A percentile compares a stretch with the other conserved stretches of the same genome.
Evolutionary conservation across 2,329 filamentous ascomycete species (phyloP).

Genomic region (Phialocephala sp.): DNA sequence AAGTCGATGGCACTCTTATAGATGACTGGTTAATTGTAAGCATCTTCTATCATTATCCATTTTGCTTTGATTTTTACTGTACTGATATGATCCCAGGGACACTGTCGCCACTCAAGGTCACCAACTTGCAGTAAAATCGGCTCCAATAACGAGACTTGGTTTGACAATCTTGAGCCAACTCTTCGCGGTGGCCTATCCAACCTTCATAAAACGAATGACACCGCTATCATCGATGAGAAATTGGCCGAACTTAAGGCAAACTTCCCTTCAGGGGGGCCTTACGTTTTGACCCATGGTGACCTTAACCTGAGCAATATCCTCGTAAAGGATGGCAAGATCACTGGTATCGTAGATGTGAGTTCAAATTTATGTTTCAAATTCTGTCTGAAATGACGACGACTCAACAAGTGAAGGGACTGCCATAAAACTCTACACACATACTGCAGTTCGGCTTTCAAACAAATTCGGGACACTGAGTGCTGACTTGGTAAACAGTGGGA

Average conservation of each 20-base stretch:
- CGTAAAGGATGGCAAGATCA: constrained; percentile 43
- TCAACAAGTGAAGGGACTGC: too few relatives aligned
- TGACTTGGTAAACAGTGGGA: constrained; percentile 40
- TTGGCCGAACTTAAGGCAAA: background rate
- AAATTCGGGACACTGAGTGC: too few relatives aligned
- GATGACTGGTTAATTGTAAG: constrained; percentile 4
- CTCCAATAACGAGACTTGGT: background rate
- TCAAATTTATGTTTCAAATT: too few relatives aligned
- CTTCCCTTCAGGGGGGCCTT: constrained; percentile 31
- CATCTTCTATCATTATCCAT: too few relatives aligned
- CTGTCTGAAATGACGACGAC: too few relatives aligned
- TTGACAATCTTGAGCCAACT: background rate
- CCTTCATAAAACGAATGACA: constrained; percentile 7
- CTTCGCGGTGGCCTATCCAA: constrained; percentile 9
- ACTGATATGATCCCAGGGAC: background rate
- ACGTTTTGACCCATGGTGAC: constrained; percentile 48
- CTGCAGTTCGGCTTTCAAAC: too few relatives aligned
- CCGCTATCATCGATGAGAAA: background rate
- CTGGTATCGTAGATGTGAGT: constrained; percentile 44
- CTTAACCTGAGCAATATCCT: constrained; percentile 47
- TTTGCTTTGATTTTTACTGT: too few relatives aligned
- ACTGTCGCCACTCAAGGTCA: background rate
- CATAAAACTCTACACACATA: too few relatives aligned
- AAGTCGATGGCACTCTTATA: constrained; percentile 2
- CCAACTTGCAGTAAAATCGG: constrained; percentile 2